Evolutionary conservation across 306 rosid species (phyloP), one percentile per base, ranked within the genome.

Genomic region (Corylus avellana): DNA sequence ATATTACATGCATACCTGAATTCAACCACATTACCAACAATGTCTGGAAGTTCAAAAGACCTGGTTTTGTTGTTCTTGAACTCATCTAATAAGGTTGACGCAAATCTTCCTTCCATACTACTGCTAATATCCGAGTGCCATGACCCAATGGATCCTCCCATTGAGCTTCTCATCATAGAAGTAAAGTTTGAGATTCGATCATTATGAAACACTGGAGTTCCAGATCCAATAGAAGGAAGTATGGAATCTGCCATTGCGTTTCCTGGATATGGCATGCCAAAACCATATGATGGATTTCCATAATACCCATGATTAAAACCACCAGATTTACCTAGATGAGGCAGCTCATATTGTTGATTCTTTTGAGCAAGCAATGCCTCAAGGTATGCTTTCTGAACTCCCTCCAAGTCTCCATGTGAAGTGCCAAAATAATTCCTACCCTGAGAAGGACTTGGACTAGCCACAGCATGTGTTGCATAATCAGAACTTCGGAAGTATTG

Each of bases 21-120:
- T 72, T 93, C 94, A 82, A 93, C 92, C 62, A 90, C 94, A 56
- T 93, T 93, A 76, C 79, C 92, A 85, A 82, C 78, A 32, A 93
- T 93, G 83, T 95, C 98, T 49, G 95, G 70, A 74, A 95, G 96
- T 83, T 95, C 98, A 89, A 92, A 93, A 85, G 97, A 87, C 80
- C 80, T 91, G 29, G 89, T 85, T 85, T 91, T 95, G 84, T 92
- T 91, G 88, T 87, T 93, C 88, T 95, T 95, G 89, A 93, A 95
- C 75, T 95, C 98, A 75, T 95, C 99, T 77, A 95, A 84, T 74
- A 95, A 81, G 68, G 97, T 85, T 39, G 98, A 86, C 56, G 86
- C 80, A 80, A 84, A 84, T 75, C 93, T 82, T 78, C 84, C 87
- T 68, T 91, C 96, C 78, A 79, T 42, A 82, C 80, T 89, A 77